These are phyloP conservation scores for Saccharomycopsis selenospora DNA, from an alignment of 805 yeast species.

Conservation along the genomic window DNA sequence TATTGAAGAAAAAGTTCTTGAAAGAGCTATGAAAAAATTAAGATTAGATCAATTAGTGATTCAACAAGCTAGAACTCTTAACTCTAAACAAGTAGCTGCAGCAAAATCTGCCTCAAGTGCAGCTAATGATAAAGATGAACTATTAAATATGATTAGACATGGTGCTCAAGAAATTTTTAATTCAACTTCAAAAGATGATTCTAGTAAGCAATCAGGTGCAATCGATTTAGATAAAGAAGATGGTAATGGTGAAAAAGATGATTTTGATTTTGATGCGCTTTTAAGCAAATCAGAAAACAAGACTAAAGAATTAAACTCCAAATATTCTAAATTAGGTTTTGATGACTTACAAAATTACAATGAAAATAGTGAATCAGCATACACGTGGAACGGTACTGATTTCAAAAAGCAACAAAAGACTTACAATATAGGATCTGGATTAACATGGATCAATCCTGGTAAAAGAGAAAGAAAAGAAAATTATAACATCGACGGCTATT, in stretches of 20 bases:
- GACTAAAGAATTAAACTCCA: conserved; percentile 52
- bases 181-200: conserved; percentile 22
- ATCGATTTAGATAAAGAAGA: conserved; percentile 21
- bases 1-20: conserved; percentile 75
- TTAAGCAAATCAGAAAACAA: conserved; percentile 55
- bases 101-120: conserved; percentile 29
- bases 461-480: conserved; percentile 80
- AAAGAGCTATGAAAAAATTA: conserved; percentile 73
- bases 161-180: conserved; percentile 66
- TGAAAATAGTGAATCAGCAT: conserved; percentile 54
- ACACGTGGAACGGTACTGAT: conserved; percentile 84
- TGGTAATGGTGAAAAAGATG: conserved; percentile 37
- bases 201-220: conserved; percentile 25
- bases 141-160: conserved; percentile 73
- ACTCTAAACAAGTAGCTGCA: conserved; percentile 25
- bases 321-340: conserved; percentile 60
- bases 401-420: conserved; percentile 56
- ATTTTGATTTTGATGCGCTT: conserved; percentile 54
- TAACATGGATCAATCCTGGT: conserved; percentile 77
- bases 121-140: conserved; percentile 57
- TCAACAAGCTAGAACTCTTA: conserved; percentile 56
- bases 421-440: conserved; percentile 39
- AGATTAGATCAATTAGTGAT: conserved; percentile 76
- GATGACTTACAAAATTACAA: conserved; percentile 69
- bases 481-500: conserved; percentile 81